Evolutionary conservation across 345 rosid genomes (phyloP), one percentile per base, ranked within the genome.

Genomic region (Salix dunnii): DNA sequence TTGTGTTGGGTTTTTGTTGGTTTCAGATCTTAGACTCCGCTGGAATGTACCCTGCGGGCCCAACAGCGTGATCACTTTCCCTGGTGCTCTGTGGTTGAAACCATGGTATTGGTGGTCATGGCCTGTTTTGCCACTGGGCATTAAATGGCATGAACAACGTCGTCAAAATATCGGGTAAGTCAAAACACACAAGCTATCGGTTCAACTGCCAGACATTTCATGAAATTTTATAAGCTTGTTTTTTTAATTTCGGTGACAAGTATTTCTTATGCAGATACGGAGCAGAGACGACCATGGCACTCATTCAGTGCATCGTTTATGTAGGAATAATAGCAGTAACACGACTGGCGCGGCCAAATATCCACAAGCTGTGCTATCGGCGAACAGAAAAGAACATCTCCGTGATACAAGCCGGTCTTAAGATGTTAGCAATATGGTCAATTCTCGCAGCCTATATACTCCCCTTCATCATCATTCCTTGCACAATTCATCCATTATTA

Each of bases 41-140:
- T 96, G 99, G 99, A 93, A 83, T 55, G 89, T 96, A 71, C 98
- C 99, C 7, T 96, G 99, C 30, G 97, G 98, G 66, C 97, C 97
- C 13, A 94, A 92, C 78, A 96, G 95, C 62, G 97, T 94, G 74
- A 91, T 96, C 67, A 96, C 99, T 25, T 96, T 91, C 83, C 99
- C 99, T 1, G 89, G 99, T 83, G 99, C 97, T 7, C 80, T 89
- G 35, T 96, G 97, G 97, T 77, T 94, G 88, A 96, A 96, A 78
- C 99, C 99, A 72, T 96, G 99, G 98, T 96, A 96, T 66, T 96
- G 98, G 99, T 96, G 99, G 98, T 89, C 99, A 42, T 96, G 96
- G 94, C 98, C 99, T 46, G 97, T 94, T 76, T 90, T 93, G 62
- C 98, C 98, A 5, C 67, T 96, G 65, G 98, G 99, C 60, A 64